Percentiles rank a stretch among this genome's conserved stretches.
Evolutionary conservation across 2,329 filamentous ascomycete genomes (phyloP).

Genomic region (Chaetomium sp.): DNA sequence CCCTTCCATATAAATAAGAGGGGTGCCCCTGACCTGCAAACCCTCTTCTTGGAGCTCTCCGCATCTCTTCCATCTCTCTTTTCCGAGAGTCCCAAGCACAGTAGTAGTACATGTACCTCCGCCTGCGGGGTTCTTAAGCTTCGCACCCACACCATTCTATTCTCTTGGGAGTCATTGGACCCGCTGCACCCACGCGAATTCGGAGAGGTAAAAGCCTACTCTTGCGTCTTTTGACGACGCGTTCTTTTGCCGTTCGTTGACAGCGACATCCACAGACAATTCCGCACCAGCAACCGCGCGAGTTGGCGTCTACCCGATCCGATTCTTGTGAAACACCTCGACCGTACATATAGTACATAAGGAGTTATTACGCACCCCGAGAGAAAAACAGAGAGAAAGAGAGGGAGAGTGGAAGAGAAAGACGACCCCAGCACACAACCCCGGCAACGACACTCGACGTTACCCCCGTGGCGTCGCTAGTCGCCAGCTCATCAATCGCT

Average conservation of each 20-base stretch:
- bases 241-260: not conserved
- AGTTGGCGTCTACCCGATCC: not conserved
- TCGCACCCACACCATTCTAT: conserved; percentile 2
- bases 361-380: not conserved
- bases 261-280: not conserved
- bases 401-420: not conserved
- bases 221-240: conserved; percentile 4
- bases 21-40: not conserved
- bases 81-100: not conserved
- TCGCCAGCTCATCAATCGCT: conserved; percentile 17
- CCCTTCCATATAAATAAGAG: not conserved
- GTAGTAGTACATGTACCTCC: not conserved
- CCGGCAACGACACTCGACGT: conserved; percentile 10
- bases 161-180: conserved; percentile 7
- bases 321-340: not conserved
- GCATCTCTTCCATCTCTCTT: not conserved
- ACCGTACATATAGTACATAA: not conserved
- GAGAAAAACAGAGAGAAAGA: too few species aligned
- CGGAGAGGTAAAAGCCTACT: not conserved
- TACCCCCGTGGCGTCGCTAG: conserved; percentile 20
- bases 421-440: not conserved
- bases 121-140: conserved; percentile 24
- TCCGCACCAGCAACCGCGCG: not conserved
- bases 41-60: not conserved
- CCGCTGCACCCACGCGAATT: conserved; percentile 14